A percentile compares a stretch with the other conserved stretches of the same genome.
These are phyloP conservation scores for Botryococcus braunii DNA, from an alignment of 163 green algal genomes.

Conservation along the genomic window DNA sequence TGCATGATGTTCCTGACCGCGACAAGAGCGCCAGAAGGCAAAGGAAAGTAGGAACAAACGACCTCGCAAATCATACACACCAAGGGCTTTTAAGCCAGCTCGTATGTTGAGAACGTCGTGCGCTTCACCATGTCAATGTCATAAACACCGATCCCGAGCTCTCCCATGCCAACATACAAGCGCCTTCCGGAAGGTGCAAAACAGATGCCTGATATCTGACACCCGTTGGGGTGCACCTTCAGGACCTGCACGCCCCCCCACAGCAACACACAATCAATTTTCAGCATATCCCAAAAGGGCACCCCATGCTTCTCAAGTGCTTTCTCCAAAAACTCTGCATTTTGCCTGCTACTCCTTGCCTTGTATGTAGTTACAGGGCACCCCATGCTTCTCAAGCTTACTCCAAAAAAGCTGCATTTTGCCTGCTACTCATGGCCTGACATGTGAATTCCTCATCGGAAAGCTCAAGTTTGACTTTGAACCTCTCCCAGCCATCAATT, in stretches of 20 bases:
- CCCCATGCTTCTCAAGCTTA: too few species aligned
- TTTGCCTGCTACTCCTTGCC: background rate
- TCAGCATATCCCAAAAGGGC: background rate
- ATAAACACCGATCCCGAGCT: slow-evolving; percentile 14
- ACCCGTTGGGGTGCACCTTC: background rate
- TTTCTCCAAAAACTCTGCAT: background rate
- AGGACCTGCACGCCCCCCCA: background rate
- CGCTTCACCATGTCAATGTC: slow-evolving; percentile 17
- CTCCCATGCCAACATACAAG: slow-evolving; percentile 20
- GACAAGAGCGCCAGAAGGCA: too few species aligned
- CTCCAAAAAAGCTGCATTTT: background rate
- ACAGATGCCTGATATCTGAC: slow-evolving; percentile 16
- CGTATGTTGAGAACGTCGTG: slow-evolving; percentile 10
- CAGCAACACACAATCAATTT: background rate
- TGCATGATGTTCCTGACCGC: too few species aligned
- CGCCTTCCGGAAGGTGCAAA: slow-evolving; percentile 16
- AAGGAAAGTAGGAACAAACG: too few species aligned
- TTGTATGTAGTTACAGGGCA: background rate
- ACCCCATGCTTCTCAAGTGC: background rate
- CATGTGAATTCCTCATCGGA: background rate
- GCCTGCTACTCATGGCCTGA: background rate
- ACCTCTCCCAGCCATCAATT: too few species aligned
- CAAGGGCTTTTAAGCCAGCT: slow-evolving; percentile 23
- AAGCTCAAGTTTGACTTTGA: background rate
- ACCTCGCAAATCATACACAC: too few species aligned